Evolutionary conservation across 164 flowering plant genomes (phyloP).

Genomic region (Annona squamosa): DNA sequence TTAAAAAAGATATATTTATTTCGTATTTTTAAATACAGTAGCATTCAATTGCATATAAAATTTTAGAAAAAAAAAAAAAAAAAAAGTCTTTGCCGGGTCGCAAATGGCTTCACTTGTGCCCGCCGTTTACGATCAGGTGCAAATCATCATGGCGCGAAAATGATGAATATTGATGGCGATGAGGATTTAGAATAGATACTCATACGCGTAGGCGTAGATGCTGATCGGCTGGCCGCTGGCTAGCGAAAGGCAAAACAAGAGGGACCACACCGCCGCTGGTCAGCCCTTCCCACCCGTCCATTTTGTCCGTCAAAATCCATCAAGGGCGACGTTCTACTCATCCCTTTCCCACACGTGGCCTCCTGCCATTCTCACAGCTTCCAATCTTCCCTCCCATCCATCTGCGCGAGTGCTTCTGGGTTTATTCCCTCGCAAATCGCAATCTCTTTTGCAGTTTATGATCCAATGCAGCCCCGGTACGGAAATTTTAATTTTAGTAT

Average conservation of each 20-base stretch:
- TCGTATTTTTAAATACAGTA: no score
- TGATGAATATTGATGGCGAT: not conserved
- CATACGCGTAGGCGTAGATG: not conserved
- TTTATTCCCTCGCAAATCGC: not conserved
- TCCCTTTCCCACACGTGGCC: not conserved
- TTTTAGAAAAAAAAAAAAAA: no score
- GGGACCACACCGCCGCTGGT: not conserved
- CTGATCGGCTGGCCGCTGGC: constrained; percentile 6
- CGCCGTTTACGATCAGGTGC: not conserved
- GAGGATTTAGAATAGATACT: not conserved
- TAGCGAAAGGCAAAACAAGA: constrained; percentile 3
- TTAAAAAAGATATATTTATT: no score
- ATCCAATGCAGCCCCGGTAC: no score
- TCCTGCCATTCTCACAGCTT: not conserved
- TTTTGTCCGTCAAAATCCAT: not conserved
- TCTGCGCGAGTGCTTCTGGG: not conserved
- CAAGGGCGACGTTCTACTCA: not conserved
- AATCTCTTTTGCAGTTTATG: no score
- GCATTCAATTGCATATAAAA: no score
- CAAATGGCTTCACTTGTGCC: not conserved
- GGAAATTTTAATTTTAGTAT: no score
- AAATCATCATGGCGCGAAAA: not conserved
- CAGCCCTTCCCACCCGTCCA: not conserved
- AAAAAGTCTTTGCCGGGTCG: no score
- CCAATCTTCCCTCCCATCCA: not conserved